phyloP scores from a whole-genome alignment of 495 filamentous ascomycete species.

The Lepidopterella palustris region DNA sequence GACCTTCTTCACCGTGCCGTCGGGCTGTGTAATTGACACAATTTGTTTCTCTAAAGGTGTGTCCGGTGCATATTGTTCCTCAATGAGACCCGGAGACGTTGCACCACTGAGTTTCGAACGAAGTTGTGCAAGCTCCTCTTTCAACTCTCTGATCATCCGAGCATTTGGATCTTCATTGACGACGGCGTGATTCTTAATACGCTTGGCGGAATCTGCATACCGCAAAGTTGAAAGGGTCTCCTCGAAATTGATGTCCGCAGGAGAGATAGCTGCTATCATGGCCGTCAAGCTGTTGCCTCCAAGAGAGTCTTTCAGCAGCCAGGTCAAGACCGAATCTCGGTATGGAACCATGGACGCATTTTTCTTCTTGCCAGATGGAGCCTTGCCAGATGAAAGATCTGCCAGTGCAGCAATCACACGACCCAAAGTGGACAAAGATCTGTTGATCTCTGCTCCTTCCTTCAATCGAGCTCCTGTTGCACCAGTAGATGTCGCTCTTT shows the following conservation, averaged over 20 bases:
- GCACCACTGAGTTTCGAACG: conserved; percentile 76
- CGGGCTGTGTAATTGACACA: conserved; percentile 81
- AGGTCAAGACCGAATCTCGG: conserved; percentile 93
- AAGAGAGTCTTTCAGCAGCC: conserved; percentile 94
- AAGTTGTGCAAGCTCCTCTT: conserved; percentile 85
- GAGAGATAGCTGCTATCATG: conserved; percentile 98
- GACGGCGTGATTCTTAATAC: conserved; percentile 99
- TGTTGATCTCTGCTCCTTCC: conserved; percentile 98
- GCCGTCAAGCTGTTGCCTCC: conserved; percentile 99
- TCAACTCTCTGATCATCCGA: conserved; percentile 95
- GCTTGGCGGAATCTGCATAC: conserved; percentile 95
- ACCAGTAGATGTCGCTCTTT: conserved; percentile 91
- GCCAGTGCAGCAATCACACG: conserved; percentile 97
- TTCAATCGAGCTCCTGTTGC: conserved; percentile 94
- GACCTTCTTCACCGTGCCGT: conserved; percentile 87
- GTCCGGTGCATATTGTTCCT: conserved; percentile 82
- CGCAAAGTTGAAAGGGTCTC: conserved; percentile 92
- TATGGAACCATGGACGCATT: conserved; percentile 83
- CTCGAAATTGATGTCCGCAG: conserved; percentile 98
- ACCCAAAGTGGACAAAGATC: conserved; percentile 91
- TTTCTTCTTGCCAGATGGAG: conserved; percentile 57
- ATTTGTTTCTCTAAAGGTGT: conserved; percentile 94
- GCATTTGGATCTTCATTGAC: conserved; percentile 99
- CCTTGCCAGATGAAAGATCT: conserved; percentile 65
- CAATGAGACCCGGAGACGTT: conserved; percentile 42